Percentiles rank a stretch among this genome's conserved stretches.
Conservation (phyloP, 1,284 basidiomycete species). For the Rhodotorula sp. region DNA sequence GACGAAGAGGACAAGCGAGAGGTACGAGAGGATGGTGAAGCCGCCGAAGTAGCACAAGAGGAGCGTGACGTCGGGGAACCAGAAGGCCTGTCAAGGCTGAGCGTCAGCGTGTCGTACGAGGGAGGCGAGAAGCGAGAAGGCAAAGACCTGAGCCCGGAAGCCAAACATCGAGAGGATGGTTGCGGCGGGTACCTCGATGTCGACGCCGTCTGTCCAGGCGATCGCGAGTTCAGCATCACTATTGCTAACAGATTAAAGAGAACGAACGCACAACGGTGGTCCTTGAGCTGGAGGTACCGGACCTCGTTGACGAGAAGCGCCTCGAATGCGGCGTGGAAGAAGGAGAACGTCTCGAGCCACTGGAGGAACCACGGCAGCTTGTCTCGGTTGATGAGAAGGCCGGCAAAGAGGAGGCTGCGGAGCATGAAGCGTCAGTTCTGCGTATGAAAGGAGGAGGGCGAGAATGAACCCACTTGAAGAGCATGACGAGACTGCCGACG, state of each 20-base stretch:
- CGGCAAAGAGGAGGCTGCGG: constrained; percentile 84
- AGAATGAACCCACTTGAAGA: constrained; percentile 77
- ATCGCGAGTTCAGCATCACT: not conserved
- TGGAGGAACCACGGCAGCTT: constrained; percentile 68
- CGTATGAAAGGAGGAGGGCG: not conserved
- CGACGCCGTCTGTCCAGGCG: constrained; percentile 69
- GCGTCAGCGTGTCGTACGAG: not conserved
- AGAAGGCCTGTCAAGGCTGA: constrained; percentile 68
- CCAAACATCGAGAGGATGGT: constrained; percentile 88
- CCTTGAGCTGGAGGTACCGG: constrained; percentile 85
- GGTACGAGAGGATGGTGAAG: constrained; percentile 71
- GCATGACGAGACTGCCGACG: constrained; percentile 90
- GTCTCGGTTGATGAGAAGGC: constrained; percentile 89
- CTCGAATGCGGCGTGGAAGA: constrained; percentile 99
- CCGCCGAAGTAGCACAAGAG: constrained; percentile 77
- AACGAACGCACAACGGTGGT: constrained; percentile 67
- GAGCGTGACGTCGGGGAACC: constrained; percentile 87
- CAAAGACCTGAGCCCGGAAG: constrained; percentile 70
- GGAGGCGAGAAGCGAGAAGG: not conserved
- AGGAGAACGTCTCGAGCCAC: constrained; percentile 87
- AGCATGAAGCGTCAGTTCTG: constrained; percentile 2
- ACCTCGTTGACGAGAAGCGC: constrained; percentile 93
- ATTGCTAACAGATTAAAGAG: not conserved
- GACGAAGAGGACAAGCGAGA: constrained; percentile 81
- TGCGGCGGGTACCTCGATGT: constrained; percentile 89